These are phyloP conservation scores for Colletotrichum tabaci DNA, from an alignment of 2,329 filamentous ascomycete species.

Conservation along the genomic window DNA sequence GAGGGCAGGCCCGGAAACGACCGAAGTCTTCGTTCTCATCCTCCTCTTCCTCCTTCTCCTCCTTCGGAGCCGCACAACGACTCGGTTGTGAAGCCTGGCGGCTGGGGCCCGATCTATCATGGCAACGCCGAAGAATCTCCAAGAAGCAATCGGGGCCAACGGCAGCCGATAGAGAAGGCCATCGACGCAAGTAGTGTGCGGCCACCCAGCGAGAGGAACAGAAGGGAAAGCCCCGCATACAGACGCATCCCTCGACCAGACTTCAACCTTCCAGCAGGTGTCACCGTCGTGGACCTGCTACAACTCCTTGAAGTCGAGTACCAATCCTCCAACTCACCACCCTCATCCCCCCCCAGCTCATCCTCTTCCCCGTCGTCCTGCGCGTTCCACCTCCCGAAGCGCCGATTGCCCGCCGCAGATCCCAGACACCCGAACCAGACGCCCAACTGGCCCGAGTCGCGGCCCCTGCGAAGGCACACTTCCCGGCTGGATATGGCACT, in stretches of 20 bases:
- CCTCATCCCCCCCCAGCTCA: not conserved
- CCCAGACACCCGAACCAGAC: not conserved
- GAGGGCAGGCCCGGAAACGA: conserved; percentile 2
- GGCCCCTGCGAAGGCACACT: conserved; percentile 23
- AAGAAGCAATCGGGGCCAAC: not conserved
- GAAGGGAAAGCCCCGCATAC: conserved; percentile 24
- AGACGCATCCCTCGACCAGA: conserved; percentile 34
- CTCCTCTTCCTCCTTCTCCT: no score
- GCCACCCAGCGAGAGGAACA: not conserved
- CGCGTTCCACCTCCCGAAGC: not conserved
- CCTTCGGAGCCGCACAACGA: not conserved
- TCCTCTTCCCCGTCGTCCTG: conserved; percentile 12
- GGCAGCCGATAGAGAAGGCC: not conserved
- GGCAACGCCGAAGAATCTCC: not conserved
- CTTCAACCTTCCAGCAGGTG: conserved; percentile 29
- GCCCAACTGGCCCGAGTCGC: conserved; percentile 14
- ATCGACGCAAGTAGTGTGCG: not conserved
- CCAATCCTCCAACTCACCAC: conserved; percentile 8
- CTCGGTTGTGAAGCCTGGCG: not conserved
- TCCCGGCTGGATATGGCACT: conserved; percentile 35
- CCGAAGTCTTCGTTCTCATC: no score
- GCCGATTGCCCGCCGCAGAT: not conserved
- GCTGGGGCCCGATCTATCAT: not conserved
- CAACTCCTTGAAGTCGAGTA: conserved; percentile 36
- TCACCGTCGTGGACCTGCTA: conserved; percentile 36